Percentiles rank a stretch among this genome's conserved stretches.
phyloP scores from a whole-genome alignment of 164 flowering plant species.

The Annona squamosa region DNA sequence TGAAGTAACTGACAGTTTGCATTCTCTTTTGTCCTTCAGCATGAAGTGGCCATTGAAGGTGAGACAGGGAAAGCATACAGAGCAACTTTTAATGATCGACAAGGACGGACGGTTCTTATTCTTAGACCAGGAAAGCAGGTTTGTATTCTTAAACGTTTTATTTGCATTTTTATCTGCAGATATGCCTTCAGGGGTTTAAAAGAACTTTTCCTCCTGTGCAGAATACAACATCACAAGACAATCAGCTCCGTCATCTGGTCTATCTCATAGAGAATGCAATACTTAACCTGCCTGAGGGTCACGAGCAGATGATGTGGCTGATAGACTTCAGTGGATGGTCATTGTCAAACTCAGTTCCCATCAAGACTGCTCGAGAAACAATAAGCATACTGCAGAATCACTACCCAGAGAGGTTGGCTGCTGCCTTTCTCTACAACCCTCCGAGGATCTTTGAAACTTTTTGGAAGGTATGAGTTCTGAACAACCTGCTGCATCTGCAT shows the following conservation, averaged over 20 bases:
- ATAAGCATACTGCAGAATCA: constrained; percentile 67
- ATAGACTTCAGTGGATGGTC: constrained; percentile 93
- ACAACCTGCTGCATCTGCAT: background rate
- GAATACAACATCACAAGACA: constrained; percentile 69
- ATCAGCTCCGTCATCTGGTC: constrained; percentile 79
- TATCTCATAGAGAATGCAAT: constrained; percentile 89
- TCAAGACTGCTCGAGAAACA: constrained; percentile 72
- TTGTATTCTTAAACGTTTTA: constrained; percentile 5
- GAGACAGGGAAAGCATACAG: constrained; percentile 84
- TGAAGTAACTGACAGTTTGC: too few species aligned
- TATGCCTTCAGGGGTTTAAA: background rate
- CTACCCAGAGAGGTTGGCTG: constrained; percentile 87
- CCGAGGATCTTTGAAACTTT: constrained; percentile 87
- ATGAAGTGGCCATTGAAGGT: constrained; percentile 78
- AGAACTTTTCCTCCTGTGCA: constrained; percentile 21
- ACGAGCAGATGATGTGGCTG: constrained; percentile 90
- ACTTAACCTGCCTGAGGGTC: constrained; percentile 79
- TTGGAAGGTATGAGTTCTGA: constrained; percentile 66
- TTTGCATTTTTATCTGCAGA: background rate
- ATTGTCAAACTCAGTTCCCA: constrained; percentile 50
- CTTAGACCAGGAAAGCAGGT: constrained; percentile 75
- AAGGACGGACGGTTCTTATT: constrained; percentile 75
- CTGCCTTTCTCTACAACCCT: constrained; percentile 85
- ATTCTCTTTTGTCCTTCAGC: constrained; percentile 26
- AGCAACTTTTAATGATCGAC: constrained; percentile 71